Evolutionary conservation across 1,284 basidiomycete genomes (phyloP).

Genomic region (Mrakiaceae sp.): DNA sequence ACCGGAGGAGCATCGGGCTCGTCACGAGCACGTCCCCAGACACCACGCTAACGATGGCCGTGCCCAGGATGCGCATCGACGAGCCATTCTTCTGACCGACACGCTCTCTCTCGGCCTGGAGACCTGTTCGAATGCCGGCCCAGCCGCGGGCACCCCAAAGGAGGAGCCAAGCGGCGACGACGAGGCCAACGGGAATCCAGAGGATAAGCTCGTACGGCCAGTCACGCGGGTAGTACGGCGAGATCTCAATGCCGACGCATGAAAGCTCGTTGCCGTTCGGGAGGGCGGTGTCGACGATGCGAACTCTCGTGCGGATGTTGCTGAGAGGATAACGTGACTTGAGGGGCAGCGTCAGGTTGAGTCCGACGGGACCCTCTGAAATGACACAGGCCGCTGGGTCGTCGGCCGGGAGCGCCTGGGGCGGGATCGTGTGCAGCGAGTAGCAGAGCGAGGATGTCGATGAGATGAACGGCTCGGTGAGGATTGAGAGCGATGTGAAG

Average conservation of each 20-base stretch:
- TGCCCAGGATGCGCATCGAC: constrained; percentile 47
- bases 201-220: constrained; percentile 68
- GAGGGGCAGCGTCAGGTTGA: constrained; percentile 65
- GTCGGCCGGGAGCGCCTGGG: constrained; percentile 34
- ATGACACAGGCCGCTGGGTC: constrained; percentile 59
- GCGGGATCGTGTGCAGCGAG: constrained; percentile 55
- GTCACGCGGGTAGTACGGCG: constrained; percentile 53
- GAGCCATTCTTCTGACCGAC: constrained; percentile 22
- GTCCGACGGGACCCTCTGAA: constrained; percentile 60
- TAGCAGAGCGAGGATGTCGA: constrained; percentile 64
- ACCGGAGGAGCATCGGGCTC: constrained; percentile 75
- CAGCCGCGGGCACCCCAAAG: constrained; percentile 66
- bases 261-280: constrained; percentile 55
- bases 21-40: constrained; percentile 78
- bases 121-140: constrained; percentile 24
- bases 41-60: constrained; percentile 80
- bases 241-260: constrained; percentile 68
- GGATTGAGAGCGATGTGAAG: constrained; percentile 65
- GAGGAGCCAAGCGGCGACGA: constrained; percentile 68
- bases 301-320: constrained; percentile 70
- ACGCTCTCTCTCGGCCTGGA: constrained; percentile 40
- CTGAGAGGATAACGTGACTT: constrained; percentile 59
- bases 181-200: constrained; percentile 66
- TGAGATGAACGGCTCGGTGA: constrained; percentile 61
- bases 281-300: constrained; percentile 68